Base-by-base conservation (phyloP, 2,329 filamentous ascomycete genomes). In the Aureobasidium sp. region DNA sequence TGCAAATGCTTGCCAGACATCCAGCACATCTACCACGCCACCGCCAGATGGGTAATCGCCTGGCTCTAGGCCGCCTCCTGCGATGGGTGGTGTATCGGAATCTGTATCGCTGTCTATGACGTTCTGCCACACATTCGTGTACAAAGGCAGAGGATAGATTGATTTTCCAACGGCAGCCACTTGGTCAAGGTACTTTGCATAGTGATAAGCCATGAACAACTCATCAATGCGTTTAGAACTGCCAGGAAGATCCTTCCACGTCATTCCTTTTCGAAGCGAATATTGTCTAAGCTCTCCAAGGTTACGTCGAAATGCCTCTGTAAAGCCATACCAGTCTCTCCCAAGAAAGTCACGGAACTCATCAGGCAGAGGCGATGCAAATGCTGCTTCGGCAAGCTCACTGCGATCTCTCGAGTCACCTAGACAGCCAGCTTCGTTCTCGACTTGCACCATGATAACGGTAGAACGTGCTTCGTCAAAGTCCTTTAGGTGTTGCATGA, bases 361-460 rank as follows among this genome's bases (percentile, higher is more conserved):
- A 8, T 67, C 50, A 0, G 77, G 76, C 10, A 78, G 72, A 5
- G 72, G 63, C 30, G 71, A 64, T 3, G 61, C 61, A 65, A 81
- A 83, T 0, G 66, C 72, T 53, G 73, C 67, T 21, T 81, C 71
- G 1, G 78, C 80, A 6, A 67, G 67, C 1, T 66, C 66, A 3
- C 74, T 78, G 3, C 76, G 71, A 65, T 82, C 81, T 27, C 80
- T 73, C 8, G 77, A 82, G 65, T 83, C 81, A 0, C 80, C 79
- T 0, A 83, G 70, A 0, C 83, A 63, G 0, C 81, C 81, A 0
- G 74, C 75, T 69, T 83, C 81, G 45, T 83, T 83, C 68, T 84
- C 78, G n/a, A 84, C 80, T 64, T 83, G 81, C 0, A 82, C 75
- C 81, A 83, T 83, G 2, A 83, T 64, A 0, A 83, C 80, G 0